Percentiles rank a stretch among this genome's conserved stretches.
These are phyloP conservation scores for Trichothecium sympodiale DNA, from an alignment of 2,329 filamentous ascomycete genomes.

Conservation along the genomic window DNA sequence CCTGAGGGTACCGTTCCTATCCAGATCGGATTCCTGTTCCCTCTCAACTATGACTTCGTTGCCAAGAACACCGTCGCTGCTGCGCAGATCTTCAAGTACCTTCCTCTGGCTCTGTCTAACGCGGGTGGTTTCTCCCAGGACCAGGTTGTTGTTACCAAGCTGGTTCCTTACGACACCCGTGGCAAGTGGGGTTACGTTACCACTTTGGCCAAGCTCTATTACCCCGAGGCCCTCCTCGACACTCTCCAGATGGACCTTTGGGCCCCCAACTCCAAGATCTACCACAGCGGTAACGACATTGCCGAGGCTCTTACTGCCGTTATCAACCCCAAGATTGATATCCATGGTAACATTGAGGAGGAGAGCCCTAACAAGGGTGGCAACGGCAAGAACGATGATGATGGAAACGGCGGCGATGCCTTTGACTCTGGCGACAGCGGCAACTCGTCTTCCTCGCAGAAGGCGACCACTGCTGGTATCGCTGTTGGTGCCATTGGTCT, in stretches of 20 bases:
- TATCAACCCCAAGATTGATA: constrained; percentile 67
- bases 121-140: constrained; percentile 44
- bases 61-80: constrained; percentile 60
- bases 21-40: constrained; percentile 74
- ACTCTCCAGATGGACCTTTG: constrained; percentile 58
- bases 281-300: constrained; percentile 57
- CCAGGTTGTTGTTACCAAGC: constrained; percentile 55
- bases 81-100: constrained; percentile 71
- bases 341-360: constrained; percentile 23
- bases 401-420: constrained; percentile 26
- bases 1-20: constrained; percentile 60
- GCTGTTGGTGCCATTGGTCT: constrained; percentile 67
- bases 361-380: constrained; percentile 23
- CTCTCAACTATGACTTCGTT: constrained; percentile 78
- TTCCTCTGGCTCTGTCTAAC: constrained; percentile 61
- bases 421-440: constrained; percentile 30
- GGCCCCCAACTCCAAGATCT: constrained; percentile 61
- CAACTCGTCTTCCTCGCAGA: constrained; percentile 45
- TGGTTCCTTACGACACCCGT: constrained; percentile 68
- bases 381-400: constrained; percentile 22
- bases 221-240: constrained; percentile 60
- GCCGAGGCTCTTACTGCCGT: constrained; percentile 63
- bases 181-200: constrained; percentile 65
- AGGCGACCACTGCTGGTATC: constrained; percentile 56
- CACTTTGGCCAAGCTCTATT: constrained; percentile 57